Base-by-base conservation (phyloP, 352 stramenopile species). In the Bremia lactucae region DNA sequence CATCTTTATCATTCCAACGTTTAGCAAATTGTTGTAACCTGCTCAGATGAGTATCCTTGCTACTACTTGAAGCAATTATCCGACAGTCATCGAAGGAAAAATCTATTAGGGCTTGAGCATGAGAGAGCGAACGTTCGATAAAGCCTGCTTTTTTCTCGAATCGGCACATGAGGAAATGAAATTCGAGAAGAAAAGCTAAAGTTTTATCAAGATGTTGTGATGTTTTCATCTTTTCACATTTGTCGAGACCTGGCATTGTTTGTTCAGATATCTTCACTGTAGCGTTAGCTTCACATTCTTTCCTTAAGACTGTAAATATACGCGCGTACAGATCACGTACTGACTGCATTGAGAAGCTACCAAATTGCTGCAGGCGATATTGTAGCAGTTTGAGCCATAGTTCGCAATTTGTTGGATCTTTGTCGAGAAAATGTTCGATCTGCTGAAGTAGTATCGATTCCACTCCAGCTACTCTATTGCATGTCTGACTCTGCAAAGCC, bases 291-390 rank as follows among this genome's bases (percentile, higher is more conserved):
- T n/a, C 29, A 5, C 53, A 35, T 26, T 79, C 55, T 24, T 55
- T 51, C 46, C 59, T 58, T 20, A 85, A 49, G 18, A 86, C 55
- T 14, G 62, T 46, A 13, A 87, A 34, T 21, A 84, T 61, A 6
- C 80, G 68, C 15, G 77, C 80, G 40, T 77, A 90, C 16, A 84
- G 31, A 21, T 93, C 68, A 7, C 77, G 77, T 14, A 86, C 36
- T 33, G 66, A 57, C 5, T 77, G 57, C 48, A 90, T 64, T 1
- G 71, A 83, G 42, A 93, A 93, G 21, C 39, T 65, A 16, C 68
- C 56, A 55, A 90, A 93, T 11, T 77, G 69, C 42, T 87, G 67
- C 19, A 78, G 68, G 1, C 45, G 54, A 36, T 29, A 56, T 28
- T 64, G 40, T 8, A 93, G 26, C 24, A 87, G 38, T 18, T 71